Evolutionary conservation across 2,329 filamentous ascomycete genomes (phyloP).

Genomic region (Venturia oleaginea): DNA sequence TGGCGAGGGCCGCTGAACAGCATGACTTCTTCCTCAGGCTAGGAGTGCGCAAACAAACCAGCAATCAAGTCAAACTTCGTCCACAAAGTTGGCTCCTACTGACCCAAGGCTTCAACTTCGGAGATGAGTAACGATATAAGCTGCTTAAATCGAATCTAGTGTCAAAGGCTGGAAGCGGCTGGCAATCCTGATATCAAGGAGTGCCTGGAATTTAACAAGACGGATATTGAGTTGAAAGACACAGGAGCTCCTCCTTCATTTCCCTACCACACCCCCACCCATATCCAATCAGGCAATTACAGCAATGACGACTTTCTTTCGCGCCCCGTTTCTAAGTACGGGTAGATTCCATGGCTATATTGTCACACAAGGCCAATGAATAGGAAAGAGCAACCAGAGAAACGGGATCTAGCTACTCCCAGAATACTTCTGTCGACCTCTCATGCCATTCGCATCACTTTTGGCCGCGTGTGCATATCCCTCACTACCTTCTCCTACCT

Average conservation of each 20-base stretch:
- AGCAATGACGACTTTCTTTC: background rate
- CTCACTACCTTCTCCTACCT: background rate
- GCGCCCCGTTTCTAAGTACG: background rate
- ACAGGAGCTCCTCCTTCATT: background rate
- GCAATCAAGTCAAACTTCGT: background rate
- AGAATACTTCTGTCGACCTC: background rate
- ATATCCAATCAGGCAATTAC: background rate
- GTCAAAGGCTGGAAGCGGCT: too few species aligned
- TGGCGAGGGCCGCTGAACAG: background rate
- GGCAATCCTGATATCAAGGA: background rate
- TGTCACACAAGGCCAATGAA: background rate
- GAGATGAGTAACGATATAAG: too few species aligned
- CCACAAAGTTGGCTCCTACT: background rate
- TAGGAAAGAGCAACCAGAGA: background rate
- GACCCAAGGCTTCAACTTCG: too few species aligned
- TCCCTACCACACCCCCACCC: background rate
- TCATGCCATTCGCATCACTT: background rate
- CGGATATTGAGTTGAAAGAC: background rate
- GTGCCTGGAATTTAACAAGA: background rate
- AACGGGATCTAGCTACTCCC: background rate
- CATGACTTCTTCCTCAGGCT: background rate
- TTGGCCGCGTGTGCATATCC: background rate
- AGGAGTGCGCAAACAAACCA: background rate
- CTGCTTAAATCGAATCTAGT: too few species aligned
- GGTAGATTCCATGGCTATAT: background rate